Evolutionary conservation across 2,329 filamentous ascomycete species (phyloP), one percentile per base, ranked within the genome.

Genomic region (Diaporthe destruens): DNA sequence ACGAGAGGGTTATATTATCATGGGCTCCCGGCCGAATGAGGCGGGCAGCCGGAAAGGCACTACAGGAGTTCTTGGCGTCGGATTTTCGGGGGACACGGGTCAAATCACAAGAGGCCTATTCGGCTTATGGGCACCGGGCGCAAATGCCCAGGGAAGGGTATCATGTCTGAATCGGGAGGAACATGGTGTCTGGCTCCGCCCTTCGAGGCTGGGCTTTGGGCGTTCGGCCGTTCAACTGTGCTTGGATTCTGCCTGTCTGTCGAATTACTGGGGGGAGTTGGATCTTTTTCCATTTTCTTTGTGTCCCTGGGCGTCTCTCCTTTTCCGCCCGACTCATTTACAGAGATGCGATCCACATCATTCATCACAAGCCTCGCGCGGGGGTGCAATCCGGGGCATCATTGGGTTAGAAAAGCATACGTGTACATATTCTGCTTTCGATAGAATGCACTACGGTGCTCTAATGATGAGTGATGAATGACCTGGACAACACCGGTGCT

Each of bases 381-480:
- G 7, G 49, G 44, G 5, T 6, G 20, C 44, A 44, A 47, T 32
- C 8, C 18, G 34, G 25, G 44, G 55, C 32, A 49, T 47, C 44
- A 49, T 36, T 23, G 44, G 49, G 44, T 51, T 51, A 70, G 44
- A 61, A 44, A 49, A 23, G 23, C 20, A 34, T 20, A 47, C 49
- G 61, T 53, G 57, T 70, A 69, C 25, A 70, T 70, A 66, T 32
- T 51, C 44, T 51, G 34, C 14, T 23, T 70, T 53, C 44, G 57
- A 61, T 61, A 34, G 71, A 42, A 36, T 20, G 67, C 57, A 71
- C 55, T 14, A 42, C 69, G 63, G 72, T 69, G 68, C 47, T 68
- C 44, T 74, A 74, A 74, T 72, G 42, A 74, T 36, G 54, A 71
- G 72, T 72, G 61, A 74, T 69, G 69, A 69, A 72, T 72, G 63